Conservation (phyloP, 1,284 basidiomycete species). For the Thelephora terrestris region DNA sequence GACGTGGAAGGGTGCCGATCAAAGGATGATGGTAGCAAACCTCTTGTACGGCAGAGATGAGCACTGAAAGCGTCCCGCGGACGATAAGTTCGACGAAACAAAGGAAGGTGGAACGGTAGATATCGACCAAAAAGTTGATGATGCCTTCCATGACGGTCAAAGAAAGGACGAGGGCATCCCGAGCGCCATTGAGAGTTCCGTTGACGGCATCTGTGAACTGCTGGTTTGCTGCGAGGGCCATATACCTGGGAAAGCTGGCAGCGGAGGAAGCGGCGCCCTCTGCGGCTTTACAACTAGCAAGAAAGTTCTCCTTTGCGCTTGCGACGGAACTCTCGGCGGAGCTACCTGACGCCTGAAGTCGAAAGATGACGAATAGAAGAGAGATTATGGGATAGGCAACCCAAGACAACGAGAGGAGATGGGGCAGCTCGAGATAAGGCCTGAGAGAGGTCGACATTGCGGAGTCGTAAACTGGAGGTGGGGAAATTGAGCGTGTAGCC, state of each 20-base stretch:
- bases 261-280: conserved; percentile 75
- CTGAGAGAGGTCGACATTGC: conserved; percentile 43
- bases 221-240: conserved; percentile 77
- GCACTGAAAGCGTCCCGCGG: conserved; percentile 66
- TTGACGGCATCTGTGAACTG: conserved; percentile 73
- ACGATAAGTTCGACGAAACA: conserved; percentile 91
- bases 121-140: conserved; percentile 86
- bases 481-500: conserved; percentile 30
- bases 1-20: conserved; percentile 2
- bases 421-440: conserved; percentile 75
- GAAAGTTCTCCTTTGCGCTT: conserved; percentile 61
- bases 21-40: conserved; percentile 32
- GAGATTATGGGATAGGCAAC: conserved; percentile 80
- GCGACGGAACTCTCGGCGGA: conserved; percentile 59
- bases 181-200: conserved; percentile 67
- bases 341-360: conserved; percentile 64
- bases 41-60: conserved; percentile 75
- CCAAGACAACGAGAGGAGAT: conserved; percentile 78
- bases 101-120: conserved; percentile 84
- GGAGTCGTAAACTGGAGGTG: conserved; percentile 46
- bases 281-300: conserved; percentile 74
- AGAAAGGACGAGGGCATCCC: conserved; percentile 59
- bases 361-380: conserved; percentile 77
- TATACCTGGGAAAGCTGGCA: conserved; percentile 78
- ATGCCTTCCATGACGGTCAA: conserved; percentile 79